Base-by-base conservation (phyloP, 306 rosid species). In the Fragaria nilgerrensis region DNA sequence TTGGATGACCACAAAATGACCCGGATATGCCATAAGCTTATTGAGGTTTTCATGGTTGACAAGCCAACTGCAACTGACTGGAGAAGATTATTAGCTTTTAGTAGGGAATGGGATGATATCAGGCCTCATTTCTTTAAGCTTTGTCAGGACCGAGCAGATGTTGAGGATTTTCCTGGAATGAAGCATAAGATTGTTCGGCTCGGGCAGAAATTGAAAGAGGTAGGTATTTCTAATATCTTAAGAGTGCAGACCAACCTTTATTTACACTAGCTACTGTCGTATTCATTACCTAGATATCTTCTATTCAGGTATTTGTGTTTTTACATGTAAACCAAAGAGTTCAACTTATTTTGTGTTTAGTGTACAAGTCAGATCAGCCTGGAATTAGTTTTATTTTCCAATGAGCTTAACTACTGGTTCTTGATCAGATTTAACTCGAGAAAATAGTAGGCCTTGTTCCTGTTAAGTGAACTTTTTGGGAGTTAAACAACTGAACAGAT, bases 131-230 rank as follows among this genome's bases (percentile, higher is more conserved):
- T 95, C 79, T 95, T 80, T 32, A 75, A 47, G 0, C 82, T 89
- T 5, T 89, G 97, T 76, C 79, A 81, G 25, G 89, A 88, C 66
- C 90, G 85, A 64, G 97, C 94, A 0, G 74, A 75, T 52, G 17
- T 66, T 8, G 97, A 84, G 78, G 78, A 76, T 36, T 83, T 92
- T 81, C 97, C 86, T 25, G 84, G 80, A 68, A 85, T 89, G 90
- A 86, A 88, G 87, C 97, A 90, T 77, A 88, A 84, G 68, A 83
- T 95, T 13, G 92, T 95, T 11, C 85, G 96, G 37, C 90, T 95
- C 17, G 88, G 88, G 13, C 89, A 97, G 84, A 95, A 90, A 82
- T 91, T 95, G 41, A 92, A 91, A 82, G 89, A 95, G 97, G 99
- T 95, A 16, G 68, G 43, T 78, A 61, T 22, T 29, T 29, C 70